Percentiles rank a stretch among this genome's conserved stretches.
phyloP scores from a whole-genome alignment of 2,329 filamentous ascomycete species.

The Neonectria faginata region DNA sequence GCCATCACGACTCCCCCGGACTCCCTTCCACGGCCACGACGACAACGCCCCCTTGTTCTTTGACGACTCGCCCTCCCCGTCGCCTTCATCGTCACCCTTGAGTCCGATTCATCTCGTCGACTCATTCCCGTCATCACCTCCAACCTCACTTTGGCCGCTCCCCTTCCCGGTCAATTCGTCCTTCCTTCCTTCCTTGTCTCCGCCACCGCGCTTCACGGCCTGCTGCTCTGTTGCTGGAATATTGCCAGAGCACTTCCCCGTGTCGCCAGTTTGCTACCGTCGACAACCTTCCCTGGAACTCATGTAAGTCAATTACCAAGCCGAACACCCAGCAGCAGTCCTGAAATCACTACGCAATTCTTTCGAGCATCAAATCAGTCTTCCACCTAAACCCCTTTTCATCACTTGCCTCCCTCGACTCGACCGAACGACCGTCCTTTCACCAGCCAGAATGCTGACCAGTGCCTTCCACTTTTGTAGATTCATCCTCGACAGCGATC shows the following conservation, averaged over 20 bases:
- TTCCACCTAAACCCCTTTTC: neutral
- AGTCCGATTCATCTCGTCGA: constrained; percentile 4
- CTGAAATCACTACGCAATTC: neutral
- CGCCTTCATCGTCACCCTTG: neutral
- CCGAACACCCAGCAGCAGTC: neutral
- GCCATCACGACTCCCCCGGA: constrained; percentile 9
- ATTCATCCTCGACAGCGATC: constrained; percentile 34
- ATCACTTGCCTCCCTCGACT: constrained; percentile 6
- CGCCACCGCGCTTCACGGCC: constrained; percentile 37
- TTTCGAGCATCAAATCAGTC: neutral
- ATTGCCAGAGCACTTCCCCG: constrained; percentile 50
- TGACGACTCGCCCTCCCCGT: neutral
- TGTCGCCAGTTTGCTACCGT: constrained; percentile 35
- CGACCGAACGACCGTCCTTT: constrained; percentile 28
- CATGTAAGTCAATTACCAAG: constrained; percentile 38
- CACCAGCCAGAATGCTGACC: constrained; percentile 37
- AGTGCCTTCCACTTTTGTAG: constrained; percentile 40
- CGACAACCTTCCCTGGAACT: constrained; percentile 24
- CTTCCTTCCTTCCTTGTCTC: constrained; percentile 18
- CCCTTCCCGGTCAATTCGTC: constrained; percentile 34
- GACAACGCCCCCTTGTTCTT: constrained; percentile 1
- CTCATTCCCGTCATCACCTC: constrained; percentile 20
- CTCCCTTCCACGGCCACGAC: constrained; percentile 5
- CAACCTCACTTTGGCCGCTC: constrained; percentile 40
- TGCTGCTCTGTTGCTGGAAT: constrained; percentile 55